Conservation (phyloP, 1,284 basidiomycete species). For the Ustilago hordei region DNA sequence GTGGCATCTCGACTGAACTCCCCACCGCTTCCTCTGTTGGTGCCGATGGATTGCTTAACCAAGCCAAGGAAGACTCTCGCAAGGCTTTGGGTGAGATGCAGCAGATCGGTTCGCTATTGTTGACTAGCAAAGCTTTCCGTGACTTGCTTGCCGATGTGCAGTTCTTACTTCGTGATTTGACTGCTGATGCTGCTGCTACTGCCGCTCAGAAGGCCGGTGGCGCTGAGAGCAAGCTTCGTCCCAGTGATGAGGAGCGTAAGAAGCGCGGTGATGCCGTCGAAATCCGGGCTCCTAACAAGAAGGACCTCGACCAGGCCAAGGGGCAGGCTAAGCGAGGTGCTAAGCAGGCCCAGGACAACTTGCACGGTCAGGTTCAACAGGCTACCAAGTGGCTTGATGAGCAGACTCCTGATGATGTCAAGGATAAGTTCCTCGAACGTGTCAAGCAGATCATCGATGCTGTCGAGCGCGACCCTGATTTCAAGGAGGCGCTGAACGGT, state of each 20-base stretch:
- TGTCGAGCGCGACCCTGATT: constrained; percentile 69
- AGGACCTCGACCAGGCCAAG: constrained; percentile 68
- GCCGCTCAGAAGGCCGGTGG: constrained; percentile 58
- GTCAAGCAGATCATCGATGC: constrained; percentile 69
- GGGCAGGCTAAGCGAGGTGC: constrained; percentile 69
- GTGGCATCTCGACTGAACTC: constrained; percentile 30
- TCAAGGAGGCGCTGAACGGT: constrained; percentile 70
- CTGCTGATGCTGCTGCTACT: constrained; percentile 70
- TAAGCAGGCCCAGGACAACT: constrained; percentile 67
- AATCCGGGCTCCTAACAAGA: constrained; percentile 61
- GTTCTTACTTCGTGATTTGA: constrained; percentile 70
- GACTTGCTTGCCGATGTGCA: constrained; percentile 71
- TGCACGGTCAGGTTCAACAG: constrained; percentile 39
- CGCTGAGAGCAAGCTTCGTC: constrained; percentile 62
- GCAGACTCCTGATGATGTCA: constrained; percentile 71
- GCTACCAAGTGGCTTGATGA: constrained; percentile 71
- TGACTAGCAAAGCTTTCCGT: constrained; percentile 71
- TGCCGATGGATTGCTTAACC: constrained; percentile 66
- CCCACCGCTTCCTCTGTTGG: constrained; percentile 46
- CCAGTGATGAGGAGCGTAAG: constrained; percentile 60
- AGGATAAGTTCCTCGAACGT: constrained; percentile 71
- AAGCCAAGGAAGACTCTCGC: constrained; percentile 67
- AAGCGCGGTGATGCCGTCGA: constrained; percentile 59
- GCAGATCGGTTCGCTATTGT: constrained; percentile 70
- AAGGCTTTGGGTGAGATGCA: constrained; percentile 70